Base-by-base conservation (phyloP, 2,329 filamentous ascomycete species). In the Exophiala spinifera region DNA sequence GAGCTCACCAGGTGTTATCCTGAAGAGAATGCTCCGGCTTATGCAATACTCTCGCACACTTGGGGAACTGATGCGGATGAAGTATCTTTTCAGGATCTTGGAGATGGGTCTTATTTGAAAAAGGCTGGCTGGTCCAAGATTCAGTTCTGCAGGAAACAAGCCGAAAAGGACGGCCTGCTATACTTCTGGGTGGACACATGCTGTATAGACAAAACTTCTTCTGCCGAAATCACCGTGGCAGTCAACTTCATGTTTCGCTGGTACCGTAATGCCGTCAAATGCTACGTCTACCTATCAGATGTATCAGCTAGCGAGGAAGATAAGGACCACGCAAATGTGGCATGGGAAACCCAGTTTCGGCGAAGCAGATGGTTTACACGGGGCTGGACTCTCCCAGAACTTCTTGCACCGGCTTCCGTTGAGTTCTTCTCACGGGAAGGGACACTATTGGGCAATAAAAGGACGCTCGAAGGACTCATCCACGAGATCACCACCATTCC, bases 121-220 rank as follows among this genome's bases (percentile, higher is more conserved):
- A 25, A 25, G 23, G 23, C 23, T 7, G 23, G 23, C 23, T 25
- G 7, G 3, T 25, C 23, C 3, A 25, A 25, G 23, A 25, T 25
- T 25, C 23, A 7, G 4, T 25, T 25, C 23, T 25, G 23, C 23
- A 7, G 23, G 4, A 7, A 25, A 7, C 23, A 25, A 25, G 23
- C 23, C 3, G 4, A 25, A 25, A 25, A 25, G 23, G 23, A 56
- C 28, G 40, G 23, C 2, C n/a, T 58, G 25, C 55, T 64, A 46
- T 56, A 67, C 36, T 66, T 65, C 2, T 65, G 63, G 63, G 49
- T 65, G 2, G 63, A 65, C 39, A 64, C 61, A 14, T 65, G 63
- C 37, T 64, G 63, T 49, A 65, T 65, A 25, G 7, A 4, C 7
- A 25, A 7, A 7, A 25, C 23, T 3, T 25, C 23, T 3, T 25